Evolutionary conservation across 352 stramenopile species (phyloP).

Genomic region (Pythium myriotylum): DNA sequence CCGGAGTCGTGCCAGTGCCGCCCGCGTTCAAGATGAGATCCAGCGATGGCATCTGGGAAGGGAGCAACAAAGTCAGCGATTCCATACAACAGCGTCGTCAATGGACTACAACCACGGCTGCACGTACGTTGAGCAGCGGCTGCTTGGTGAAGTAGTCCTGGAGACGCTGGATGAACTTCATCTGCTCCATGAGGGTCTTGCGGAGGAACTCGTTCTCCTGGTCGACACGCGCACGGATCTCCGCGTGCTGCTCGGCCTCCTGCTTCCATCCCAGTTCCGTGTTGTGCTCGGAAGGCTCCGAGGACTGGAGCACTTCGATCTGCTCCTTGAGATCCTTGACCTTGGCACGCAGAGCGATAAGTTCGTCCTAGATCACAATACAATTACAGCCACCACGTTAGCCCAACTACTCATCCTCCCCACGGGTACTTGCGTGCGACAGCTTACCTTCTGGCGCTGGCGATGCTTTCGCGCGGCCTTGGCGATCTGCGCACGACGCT

Average conservation of each 20-base stretch:
- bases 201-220: slow-evolving; percentile 90
- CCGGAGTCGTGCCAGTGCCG: slow-evolving; percentile 56
- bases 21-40: slow-evolving; percentile 86
- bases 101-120: background rate
- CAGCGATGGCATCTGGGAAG: slow-evolving; percentile 69
- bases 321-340: slow-evolving; percentile 91
- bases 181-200: slow-evolving; percentile 90
- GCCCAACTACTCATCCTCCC: background rate
- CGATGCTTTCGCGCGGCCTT: slow-evolving; percentile 88
- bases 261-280: slow-evolving; percentile 90
- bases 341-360: slow-evolving; percentile 83
- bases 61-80: background rate
- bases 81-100: background rate
- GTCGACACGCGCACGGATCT: slow-evolving; percentile 86
- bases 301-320: slow-evolving; percentile 89
- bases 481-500: slow-evolving; percentile 85
- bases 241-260: slow-evolving; percentile 86
- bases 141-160: slow-evolving; percentile 92
- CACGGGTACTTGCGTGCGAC: too few species aligned
- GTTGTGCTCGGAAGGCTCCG: slow-evolving; percentile 88
- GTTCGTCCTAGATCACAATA: slow-evolving; percentile 49
- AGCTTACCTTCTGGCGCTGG: slow-evolving; percentile 85
- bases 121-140: slow-evolving; percentile 77
- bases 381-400: slow-evolving; percentile 11
- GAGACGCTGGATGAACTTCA: slow-evolving; percentile 91